These are phyloP conservation scores for Harringtonia lauricola DNA, from an alignment of 2,329 filamentous ascomycete species.

Conservation along the genomic window DNA sequence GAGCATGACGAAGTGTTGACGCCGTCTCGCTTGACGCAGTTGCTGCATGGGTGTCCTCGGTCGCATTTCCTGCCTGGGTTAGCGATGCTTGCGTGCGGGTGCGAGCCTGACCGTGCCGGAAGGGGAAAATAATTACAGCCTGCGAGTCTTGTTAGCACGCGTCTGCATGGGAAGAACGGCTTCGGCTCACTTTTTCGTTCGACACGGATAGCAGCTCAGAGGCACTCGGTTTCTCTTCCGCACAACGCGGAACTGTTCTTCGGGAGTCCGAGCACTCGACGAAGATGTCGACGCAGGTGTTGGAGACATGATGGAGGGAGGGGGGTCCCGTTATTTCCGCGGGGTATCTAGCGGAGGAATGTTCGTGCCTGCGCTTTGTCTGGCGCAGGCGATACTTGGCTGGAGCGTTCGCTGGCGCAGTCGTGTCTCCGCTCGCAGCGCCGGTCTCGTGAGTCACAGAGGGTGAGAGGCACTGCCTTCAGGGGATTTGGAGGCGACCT, in stretches of 20 bases:
- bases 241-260: slow-evolving; percentile 77
- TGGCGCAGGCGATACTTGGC: no score
- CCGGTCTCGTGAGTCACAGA: not conserved
- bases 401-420: no score
- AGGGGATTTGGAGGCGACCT: not conserved
- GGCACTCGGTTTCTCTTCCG: slow-evolving; percentile 88
- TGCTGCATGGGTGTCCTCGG: slow-evolving; percentile 80
- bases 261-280: slow-evolving; percentile 65
- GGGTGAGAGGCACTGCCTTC: not conserved
- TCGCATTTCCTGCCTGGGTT: slow-evolving; percentile 67
- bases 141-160: slow-evolving; percentile 6
- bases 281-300: slow-evolving; percentile 73
- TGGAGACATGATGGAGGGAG: slow-evolving; percentile 49
- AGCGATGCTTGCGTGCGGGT: not conserved
- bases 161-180: not conserved
- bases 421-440: no score
- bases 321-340: no score
- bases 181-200: slow-evolving; percentile 65
- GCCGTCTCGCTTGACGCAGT: slow-evolving; percentile 85
- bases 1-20: slow-evolving; percentile 71
- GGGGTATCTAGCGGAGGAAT: no score
- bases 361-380: no score
- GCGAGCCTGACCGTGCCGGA: not conserved
- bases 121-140: slow-evolving; percentile 8
- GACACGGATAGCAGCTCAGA: slow-evolving; percentile 81